Conservation (phyloP, 108 stramenopile species). For the Skeletonema tropicum region DNA sequence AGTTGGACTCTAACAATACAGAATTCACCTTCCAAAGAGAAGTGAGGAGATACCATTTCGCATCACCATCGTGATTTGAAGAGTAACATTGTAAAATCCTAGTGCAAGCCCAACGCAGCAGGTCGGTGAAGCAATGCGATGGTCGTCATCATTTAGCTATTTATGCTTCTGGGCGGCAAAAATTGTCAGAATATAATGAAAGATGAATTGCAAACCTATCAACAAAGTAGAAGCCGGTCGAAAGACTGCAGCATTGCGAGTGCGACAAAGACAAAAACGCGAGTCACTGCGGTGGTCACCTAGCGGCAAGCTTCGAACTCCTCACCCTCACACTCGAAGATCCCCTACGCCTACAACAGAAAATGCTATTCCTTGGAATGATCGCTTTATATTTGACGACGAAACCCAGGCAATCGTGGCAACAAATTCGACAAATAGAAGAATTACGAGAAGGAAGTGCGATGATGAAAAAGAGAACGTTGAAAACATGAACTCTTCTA, state of each 20-base stretch:
- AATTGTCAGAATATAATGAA: too few relatives aligned
- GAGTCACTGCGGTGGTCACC: conserved; percentile 19
- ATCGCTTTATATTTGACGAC: conserved; percentile 33
- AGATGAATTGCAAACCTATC: too few relatives aligned
- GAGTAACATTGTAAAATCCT: too few relatives aligned
- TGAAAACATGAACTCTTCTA: background rate
- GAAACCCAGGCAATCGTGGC: background rate
- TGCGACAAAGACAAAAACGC: conserved; percentile 18
- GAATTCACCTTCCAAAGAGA: too few relatives aligned
- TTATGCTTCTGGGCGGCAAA: too few relatives aligned
- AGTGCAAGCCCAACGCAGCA: too few relatives aligned
- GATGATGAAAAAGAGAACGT: conserved; percentile 4
- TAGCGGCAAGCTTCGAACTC: conserved; percentile 15
- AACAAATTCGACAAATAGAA: background rate
- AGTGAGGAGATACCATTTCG: too few relatives aligned
- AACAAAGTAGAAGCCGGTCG: conserved; percentile 2
- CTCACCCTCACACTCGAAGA: background rate
- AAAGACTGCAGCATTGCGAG: conserved; percentile 19
- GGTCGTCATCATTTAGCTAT: too few relatives aligned
- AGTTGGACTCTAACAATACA: too few relatives aligned
- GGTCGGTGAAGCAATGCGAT: too few relatives aligned
- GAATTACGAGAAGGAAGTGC: background rate
- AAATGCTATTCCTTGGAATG: conserved; percentile 24
- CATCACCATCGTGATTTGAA: too few relatives aligned
- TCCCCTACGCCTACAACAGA: background rate